Base-by-base conservation (phyloP, 371 early-diverging fungal genomes). In the Cokeromyces recurvatus region DNA sequence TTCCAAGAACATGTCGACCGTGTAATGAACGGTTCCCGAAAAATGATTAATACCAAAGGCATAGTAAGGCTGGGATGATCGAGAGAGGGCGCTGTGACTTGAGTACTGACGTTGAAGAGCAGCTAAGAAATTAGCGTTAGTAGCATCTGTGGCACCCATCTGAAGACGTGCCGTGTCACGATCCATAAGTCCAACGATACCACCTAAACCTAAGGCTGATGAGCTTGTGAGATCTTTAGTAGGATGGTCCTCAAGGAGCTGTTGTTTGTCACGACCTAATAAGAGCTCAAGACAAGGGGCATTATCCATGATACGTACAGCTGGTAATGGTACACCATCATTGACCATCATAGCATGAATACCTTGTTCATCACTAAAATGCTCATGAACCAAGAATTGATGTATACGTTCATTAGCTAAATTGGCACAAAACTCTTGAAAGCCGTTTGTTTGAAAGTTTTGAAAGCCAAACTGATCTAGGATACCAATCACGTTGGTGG, bases 381-480 rank as follows among this genome's bases (percentile, higher is more conserved):
- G 79, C 68, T 58, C 87, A 68, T 55, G 71, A 57, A 52, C 71
- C 53, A 87, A 49, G 53, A 78, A 90, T n/a, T 85, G 78, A 37
- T 85, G 79, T 21, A 94, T 63, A 23, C 87, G 82, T 64, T 95
- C 95, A 55, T 89, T 90, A 31, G 93, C 91, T 58, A 88, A 81
- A 57, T 95, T 94, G 58, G 60, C 54, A 8, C 82, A 78, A 52
- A 95, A 86, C 44, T 87, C 82, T 57, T 92, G 87, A 59, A 90
- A 91, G 3, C 74, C 52, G 51, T 68, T 53, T 50, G 58, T 19
- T 31, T 59, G 15, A 51, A 60, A 68, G 38, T 64, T 65, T 51
- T 83, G 69, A 59, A 70, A 78, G 3, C 89, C 89, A 36, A 78
- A 75, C 54, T 83, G 81, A 50, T 90, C 89, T 40, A 90, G 64